A percentile compares a stretch with the other conserved stretches of the same genome.
These are phyloP conservation scores for Myxozyma neglecta DNA, from an alignment of 805 yeast species.

Conservation along the genomic window DNA sequence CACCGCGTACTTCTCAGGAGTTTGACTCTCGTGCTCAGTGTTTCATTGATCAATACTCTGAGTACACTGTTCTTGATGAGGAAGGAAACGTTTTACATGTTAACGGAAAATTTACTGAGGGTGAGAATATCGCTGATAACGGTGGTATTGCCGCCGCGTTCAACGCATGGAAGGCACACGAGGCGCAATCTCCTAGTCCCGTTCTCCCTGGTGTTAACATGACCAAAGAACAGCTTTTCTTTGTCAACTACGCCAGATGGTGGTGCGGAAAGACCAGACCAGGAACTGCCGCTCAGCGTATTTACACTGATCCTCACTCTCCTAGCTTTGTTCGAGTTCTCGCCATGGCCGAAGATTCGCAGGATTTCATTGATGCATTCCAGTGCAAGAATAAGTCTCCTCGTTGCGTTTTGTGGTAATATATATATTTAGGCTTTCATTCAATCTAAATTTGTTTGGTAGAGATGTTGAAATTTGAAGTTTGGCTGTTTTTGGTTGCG, in stretches of 20 bases:
- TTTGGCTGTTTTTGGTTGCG: neutral
- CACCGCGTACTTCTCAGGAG: slow-evolving; percentile 22
- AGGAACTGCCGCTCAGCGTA: slow-evolving; percentile 29
- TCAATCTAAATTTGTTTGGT: neutral
- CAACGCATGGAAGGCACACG: slow-evolving; percentile 27
- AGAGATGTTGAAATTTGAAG: neutral
- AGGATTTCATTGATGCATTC: slow-evolving; percentile 31
- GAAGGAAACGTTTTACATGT: slow-evolving; percentile 28
- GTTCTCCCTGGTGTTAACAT: slow-evolving; percentile 29
- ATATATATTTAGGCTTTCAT: neutral
- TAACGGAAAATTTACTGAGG: slow-evolving; percentile 30
- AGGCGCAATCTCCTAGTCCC: slow-evolving; percentile 12
- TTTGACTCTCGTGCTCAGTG: slow-evolving; percentile 31
- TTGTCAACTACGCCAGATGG: slow-evolving; percentile 30
- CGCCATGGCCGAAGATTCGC: slow-evolving; percentile 30
- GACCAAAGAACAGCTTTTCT: slow-evolving; percentile 30
- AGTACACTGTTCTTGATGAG: slow-evolving; percentile 29
- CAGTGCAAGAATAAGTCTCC: slow-evolving; percentile 28
- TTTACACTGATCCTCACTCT: slow-evolving; percentile 32
- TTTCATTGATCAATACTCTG: slow-evolving; percentile 30
- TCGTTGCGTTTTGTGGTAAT: slow-evolving; percentile 39
- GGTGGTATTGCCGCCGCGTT: slow-evolving; percentile 32
- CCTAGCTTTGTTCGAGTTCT: slow-evolving; percentile 30
- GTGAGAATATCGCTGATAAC: slow-evolving; percentile 32
- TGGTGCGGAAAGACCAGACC: slow-evolving; percentile 32